Conservation (phyloP, 768 basidiomycete genomes). For the Nidularia sp. region DNA sequence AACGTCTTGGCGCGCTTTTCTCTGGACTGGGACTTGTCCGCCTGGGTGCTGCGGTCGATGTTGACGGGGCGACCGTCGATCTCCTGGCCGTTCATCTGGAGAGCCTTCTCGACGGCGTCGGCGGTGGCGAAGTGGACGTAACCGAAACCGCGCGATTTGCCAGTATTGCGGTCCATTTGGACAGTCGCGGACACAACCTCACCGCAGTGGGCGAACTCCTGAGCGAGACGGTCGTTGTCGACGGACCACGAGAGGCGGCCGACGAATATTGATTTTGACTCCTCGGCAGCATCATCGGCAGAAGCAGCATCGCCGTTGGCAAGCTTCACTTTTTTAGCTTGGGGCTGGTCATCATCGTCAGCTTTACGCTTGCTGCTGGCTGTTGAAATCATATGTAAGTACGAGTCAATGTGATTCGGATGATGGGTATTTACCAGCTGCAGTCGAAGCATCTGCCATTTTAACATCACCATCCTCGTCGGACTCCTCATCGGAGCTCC, state of each 20-base stretch:
- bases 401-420: too few species aligned
- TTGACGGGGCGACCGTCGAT: constrained; percentile 90
- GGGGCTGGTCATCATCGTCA: constrained; percentile 49
- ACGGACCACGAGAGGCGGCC: constrained; percentile 95
- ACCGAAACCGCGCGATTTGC: constrained; percentile 82
- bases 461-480: constrained; percentile 44
- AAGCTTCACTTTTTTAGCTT: constrained; percentile 82
- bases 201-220: constrained; percentile 87
- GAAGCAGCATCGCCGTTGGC: constrained; percentile 50
- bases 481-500: constrained; percentile 10
- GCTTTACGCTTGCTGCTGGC: constrained; percentile 77
- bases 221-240: constrained; percentile 90
- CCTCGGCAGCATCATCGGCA: constrained; percentile 33
- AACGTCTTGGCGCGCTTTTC: constrained; percentile 77
- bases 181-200: constrained; percentile 90
- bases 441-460: constrained; percentile 44
- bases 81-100: constrained; percentile 78
- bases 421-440: constrained; percentile 26
- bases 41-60: constrained; percentile 73
- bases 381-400: too few species aligned
- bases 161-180: constrained; percentile 76
- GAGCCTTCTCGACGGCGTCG: constrained; percentile 76
- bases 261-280: constrained; percentile 79
- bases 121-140: constrained; percentile 73
- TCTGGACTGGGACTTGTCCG: constrained; percentile 47